These are phyloP conservation scores for Pestalotiopsis sp. DNA, from an alignment of 2,329 filamentous ascomycete genomes.

Conservation along the genomic window DNA sequence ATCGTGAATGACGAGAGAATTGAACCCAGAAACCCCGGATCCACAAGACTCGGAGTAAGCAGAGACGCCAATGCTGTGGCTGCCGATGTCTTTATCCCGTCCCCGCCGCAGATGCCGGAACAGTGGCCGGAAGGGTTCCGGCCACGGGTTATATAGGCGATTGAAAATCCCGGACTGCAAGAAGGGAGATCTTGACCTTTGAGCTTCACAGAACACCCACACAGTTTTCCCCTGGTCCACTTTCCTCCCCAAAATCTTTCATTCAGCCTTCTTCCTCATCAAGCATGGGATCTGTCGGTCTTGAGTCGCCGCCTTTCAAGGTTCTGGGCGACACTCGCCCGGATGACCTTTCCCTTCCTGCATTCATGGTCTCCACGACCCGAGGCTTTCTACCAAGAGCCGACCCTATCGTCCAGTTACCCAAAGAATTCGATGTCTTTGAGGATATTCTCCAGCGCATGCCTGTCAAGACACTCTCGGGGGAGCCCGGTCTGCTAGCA, in stretches of 20 bases:
- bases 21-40: background rate
- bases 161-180: background rate
- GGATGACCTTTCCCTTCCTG: constrained; percentile 64
- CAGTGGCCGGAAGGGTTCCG: constrained; percentile 35
- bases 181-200: background rate
- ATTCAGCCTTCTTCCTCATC: background rate
- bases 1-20: background rate
- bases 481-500: constrained; percentile 77
- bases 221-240: background rate
- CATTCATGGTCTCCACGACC: constrained; percentile 79
- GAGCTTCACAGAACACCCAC: background rate
- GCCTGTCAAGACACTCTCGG: constrained; percentile 75
- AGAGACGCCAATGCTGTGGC: background rate
- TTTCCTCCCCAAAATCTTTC: background rate
- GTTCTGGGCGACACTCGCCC: constrained; percentile 67
- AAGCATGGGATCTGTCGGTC: background rate
- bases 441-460: constrained; percentile 49
- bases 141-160: constrained; percentile 31
- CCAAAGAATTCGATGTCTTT: constrained; percentile 72
- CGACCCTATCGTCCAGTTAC: constrained; percentile 65
- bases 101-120: constrained; percentile 13
- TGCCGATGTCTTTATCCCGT: background rate
- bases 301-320: constrained; percentile 44
- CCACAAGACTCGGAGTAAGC: background rate
- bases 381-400: constrained; percentile 74